Percentiles rank a stretch among this genome's conserved stretches.
These are phyloP conservation scores for Colletotrichum horii DNA, from an alignment of 2,329 filamentous ascomycete species.

Conservation along the genomic window DNA sequence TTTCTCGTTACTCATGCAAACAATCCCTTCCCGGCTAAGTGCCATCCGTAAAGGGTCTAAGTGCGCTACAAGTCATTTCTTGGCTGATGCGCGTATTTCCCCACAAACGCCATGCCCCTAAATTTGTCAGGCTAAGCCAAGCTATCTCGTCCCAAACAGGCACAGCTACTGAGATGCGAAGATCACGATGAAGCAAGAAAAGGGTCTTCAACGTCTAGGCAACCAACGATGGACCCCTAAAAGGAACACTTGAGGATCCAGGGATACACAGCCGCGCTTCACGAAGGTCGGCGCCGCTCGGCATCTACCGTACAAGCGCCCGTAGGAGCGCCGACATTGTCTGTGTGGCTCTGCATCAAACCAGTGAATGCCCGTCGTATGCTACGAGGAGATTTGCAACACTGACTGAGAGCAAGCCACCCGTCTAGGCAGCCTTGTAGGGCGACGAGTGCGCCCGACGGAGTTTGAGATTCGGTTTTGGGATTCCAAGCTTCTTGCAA, in stretches of 20 bases:
- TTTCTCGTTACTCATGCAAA: not conserved
- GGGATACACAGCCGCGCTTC: not conserved
- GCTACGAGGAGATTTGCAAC: not conserved
- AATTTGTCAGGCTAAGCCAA: not conserved
- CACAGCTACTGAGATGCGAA: not conserved
- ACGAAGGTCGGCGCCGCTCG: not conserved
- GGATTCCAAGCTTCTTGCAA: not conserved
- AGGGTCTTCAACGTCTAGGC: not conserved
- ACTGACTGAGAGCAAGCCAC: not conserved
- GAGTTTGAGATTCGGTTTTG: not conserved
- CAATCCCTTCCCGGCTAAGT: not conserved
- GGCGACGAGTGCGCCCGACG: not conserved
- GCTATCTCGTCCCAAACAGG: not conserved
- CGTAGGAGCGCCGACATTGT: not conserved
- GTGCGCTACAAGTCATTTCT: not conserved
- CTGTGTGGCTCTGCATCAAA: not conserved
- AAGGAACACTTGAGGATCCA: not conserved
- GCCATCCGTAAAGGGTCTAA: not conserved
- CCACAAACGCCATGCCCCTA: not conserved
- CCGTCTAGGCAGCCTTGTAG: not conserved
- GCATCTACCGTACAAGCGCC: not conserved
- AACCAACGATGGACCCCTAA: not conserved
- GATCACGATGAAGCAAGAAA: not conserved
- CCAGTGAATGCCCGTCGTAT: not conserved
- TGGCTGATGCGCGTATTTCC: not conserved